Base-by-base conservation (phyloP, 2,329 filamentous ascomycete species). In the Onygenales sp. region DNA sequence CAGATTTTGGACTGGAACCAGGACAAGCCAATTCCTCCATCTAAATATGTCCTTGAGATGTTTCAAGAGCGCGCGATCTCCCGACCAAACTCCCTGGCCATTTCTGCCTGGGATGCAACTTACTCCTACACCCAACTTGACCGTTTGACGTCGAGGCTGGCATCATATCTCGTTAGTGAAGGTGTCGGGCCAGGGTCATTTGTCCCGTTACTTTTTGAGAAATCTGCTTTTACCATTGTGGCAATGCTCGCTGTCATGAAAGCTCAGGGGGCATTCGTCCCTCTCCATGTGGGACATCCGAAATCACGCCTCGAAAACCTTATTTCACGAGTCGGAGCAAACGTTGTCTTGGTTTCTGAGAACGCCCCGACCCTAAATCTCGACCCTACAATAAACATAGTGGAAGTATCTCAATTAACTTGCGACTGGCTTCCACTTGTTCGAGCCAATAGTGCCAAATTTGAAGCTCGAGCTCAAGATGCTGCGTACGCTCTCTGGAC, bases 401-500 rank as follows among this genome's bases (percentile, higher is more conserved):
- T 31, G 11, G 7, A 11, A 47, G 27, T 47, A n/a, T 13, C 17
- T 8, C 9, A 33, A 7, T 10, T 47, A 21, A 33, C 27, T 7
- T 47, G 11, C 27, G 13, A 35, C 10, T 9, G 9, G n/a, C 9
- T 44, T 13, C n/a, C 21, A 41, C 13, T 44, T 27, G 43, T 21
- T 35, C 11, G 27, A 31, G 17, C 8, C 17, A 13, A 13, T 31
- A 47, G 10, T 33, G 10, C 31, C 9, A n/a, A 33, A 14, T 31
- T 47, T 33, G n/a, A 27, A 33, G 13, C 7, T 33, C 17, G 21
- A 33, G 11, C 27, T 11, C 7, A 31, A 14, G 27, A 13, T n/a
- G n/a, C 44, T 5, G 85, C 87, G 0, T 93, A 90, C 62, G 70
- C 94, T 48, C 86, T 92, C 0, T 94, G 93, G 67, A 87, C 83